A percentile compares a stretch with the other conserved stretches of the same genome.
Evolutionary conservation across 495 filamentous ascomycete species (phyloP).

Genomic region (Astrothelium subdiscretum): DNA sequence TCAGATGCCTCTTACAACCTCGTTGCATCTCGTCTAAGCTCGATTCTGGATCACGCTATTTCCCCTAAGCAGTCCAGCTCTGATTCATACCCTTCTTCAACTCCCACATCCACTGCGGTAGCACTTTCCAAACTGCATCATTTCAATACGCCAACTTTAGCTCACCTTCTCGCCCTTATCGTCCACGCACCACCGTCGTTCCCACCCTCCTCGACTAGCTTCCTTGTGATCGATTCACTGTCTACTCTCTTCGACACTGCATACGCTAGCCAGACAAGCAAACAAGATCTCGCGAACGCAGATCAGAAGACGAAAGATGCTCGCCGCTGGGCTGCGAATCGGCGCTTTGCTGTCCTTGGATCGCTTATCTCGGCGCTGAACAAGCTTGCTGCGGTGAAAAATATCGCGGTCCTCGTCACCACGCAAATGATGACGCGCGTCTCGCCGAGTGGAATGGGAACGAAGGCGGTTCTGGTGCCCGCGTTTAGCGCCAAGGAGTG

Average conservation of each 20-base stretch:
- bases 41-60: background rate
- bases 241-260: slow-evolving; percentile 63
- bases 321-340: slow-evolving; percentile 45
- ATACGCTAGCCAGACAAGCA: slow-evolving; percentile 44
- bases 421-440: slow-evolving; percentile 64
- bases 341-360: slow-evolving; percentile 51
- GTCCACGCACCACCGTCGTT: slow-evolving; percentile 47
- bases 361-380: slow-evolving; percentile 45
- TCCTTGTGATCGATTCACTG: slow-evolving; percentile 68
- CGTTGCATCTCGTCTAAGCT: slow-evolving; percentile 7
- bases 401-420: slow-evolving; percentile 56
- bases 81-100: slow-evolving; percentile 12
- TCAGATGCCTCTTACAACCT: slow-evolving; percentile 17
- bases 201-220: slow-evolving; percentile 44
- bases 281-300: slow-evolving; percentile 14
- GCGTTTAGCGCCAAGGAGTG: slow-evolving; percentile 54
- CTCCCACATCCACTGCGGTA: background rate
- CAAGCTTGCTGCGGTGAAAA: slow-evolving; percentile 55
- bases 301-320: slow-evolving; percentile 30
- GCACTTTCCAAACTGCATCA: slow-evolving; percentile 10
- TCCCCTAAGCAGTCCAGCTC: slow-evolving; percentile 13
- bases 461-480: slow-evolving; percentile 54
- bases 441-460: slow-evolving; percentile 34
- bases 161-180: slow-evolving; percentile 68
- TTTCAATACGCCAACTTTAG: slow-evolving; percentile 41